Evolutionary conservation across 2,329 filamentous ascomycete species (phyloP).

Genomic region (Trichoderma endophyticum): DNA sequence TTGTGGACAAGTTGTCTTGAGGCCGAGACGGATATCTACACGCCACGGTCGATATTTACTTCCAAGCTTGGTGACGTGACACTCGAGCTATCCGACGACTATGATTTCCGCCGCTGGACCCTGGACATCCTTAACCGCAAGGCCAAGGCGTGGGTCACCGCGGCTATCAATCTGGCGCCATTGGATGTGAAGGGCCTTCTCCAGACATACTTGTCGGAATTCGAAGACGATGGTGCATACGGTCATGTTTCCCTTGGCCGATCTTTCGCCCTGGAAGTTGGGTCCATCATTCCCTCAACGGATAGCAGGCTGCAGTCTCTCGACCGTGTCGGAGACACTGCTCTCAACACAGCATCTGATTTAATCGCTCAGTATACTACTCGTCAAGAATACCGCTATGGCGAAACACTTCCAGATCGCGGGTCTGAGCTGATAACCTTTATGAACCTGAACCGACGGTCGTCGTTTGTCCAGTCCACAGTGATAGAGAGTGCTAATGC

Average conservation of each 20-base stretch:
- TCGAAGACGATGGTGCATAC: slow-evolving; percentile 85
- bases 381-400: slow-evolving; percentile 89
- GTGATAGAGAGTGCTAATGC: slow-evolving; percentile 56
- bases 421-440: slow-evolving; percentile 63
- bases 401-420: slow-evolving; percentile 69
- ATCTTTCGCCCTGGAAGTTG: slow-evolving; percentile 92
- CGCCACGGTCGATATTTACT: slow-evolving; percentile 76
- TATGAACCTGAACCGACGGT: slow-evolving; percentile 52
- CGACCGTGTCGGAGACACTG: slow-evolving; percentile 67
- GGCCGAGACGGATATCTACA: slow-evolving; percentile 89
- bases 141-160: slow-evolving; percentile 76
- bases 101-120: slow-evolving; percentile 74
- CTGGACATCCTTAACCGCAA: slow-evolving; percentile 73
- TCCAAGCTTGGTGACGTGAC: slow-evolving; percentile 75
- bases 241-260: slow-evolving; percentile 89
- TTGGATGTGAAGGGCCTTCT: slow-evolving; percentile 92
- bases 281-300: slow-evolving; percentile 76
- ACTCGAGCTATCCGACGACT: slow-evolving; percentile 92
- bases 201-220: slow-evolving; percentile 94
- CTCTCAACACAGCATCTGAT: slow-evolving; percentile 89
- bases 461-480: slow-evolving; percentile 51
- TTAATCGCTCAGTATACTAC: slow-evolving; percentile 97
- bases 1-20: slow-evolving; percentile 97
- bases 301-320: slow-evolving; percentile 85
- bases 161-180: slow-evolving; percentile 79